Percentiles rank a stretch among this genome's conserved stretches.
phyloP scores from a whole-genome alignment of 2,329 filamentous ascomycete genomes.

The Hortaea sp. region DNA sequence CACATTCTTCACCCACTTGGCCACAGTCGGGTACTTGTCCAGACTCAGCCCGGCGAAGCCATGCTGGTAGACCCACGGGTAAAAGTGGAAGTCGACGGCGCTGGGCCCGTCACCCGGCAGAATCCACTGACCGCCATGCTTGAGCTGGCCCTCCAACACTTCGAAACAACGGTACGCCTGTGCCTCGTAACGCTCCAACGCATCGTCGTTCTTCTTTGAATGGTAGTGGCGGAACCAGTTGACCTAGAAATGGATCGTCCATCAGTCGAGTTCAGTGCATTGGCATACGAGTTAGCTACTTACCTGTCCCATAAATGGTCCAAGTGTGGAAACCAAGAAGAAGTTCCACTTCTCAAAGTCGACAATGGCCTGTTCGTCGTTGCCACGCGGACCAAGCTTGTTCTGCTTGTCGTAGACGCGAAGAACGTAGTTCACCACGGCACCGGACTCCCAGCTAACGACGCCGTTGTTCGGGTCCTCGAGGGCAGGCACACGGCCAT shows the following conservation, averaged over 20 bases:
- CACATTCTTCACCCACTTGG: conserved; percentile 30
- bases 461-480: conserved; percentile 38
- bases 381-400: conserved; percentile 26
- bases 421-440: conserved; percentile 41
- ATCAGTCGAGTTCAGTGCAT: too few relatives aligned
- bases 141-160: conserved; percentile 33
- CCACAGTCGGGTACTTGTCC: conserved; percentile 31
- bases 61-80: conserved; percentile 32
- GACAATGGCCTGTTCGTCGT: conserved; percentile 30
- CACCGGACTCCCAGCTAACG: conserved; percentile 41
- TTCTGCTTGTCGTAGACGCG: conserved; percentile 34
- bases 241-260: too few relatives aligned
- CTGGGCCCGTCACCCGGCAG: conserved; percentile 25
- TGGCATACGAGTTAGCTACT: too few relatives aligned
- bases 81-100: conserved; percentile 34
- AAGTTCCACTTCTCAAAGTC: conserved; percentile 40
- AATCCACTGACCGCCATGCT: conserved; percentile 30
- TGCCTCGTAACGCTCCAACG: conserved; percentile 29
- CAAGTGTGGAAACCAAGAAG: conserved; percentile 32
- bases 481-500: conserved; percentile 34
- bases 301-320: conserved; percentile 23
- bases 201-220: conserved; percentile 32
- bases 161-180: conserved; percentile 34
- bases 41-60: conserved; percentile 30
- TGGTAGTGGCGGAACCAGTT: conserved; percentile 36